phyloP scores from a whole-genome alignment of 2,329 filamentous ascomycete species.

The Aspergillus puulaauensis region DNA sequence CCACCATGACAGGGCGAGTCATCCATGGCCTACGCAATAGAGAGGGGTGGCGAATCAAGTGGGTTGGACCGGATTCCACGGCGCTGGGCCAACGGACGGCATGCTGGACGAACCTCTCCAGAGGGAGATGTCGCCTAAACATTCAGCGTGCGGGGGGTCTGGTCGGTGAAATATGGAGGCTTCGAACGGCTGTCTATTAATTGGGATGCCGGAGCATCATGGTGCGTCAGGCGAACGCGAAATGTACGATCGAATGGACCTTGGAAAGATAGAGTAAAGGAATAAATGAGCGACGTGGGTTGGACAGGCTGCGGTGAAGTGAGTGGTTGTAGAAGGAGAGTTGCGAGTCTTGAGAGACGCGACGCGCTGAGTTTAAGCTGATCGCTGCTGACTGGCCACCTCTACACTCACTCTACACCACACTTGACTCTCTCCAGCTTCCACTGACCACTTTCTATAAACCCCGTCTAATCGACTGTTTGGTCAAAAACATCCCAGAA shows the following conservation, averaged over 20 bases:
- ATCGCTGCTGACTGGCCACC: too few relatives aligned
- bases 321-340: too few relatives aligned
- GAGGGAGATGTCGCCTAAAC: conserved; percentile 25
- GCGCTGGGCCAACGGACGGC: conserved; percentile 25
- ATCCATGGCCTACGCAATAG: conserved; percentile 23
- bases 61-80: conserved; percentile 22
- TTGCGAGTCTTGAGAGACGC: too few relatives aligned
- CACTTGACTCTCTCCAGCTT: too few relatives aligned
- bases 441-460: too few relatives aligned
- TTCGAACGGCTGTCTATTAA: background rate
- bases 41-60: conserved; percentile 27
- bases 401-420: too few relatives aligned
- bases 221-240: background rate
- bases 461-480: too few relatives aligned
- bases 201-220: background rate
- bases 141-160: conserved; percentile 28
- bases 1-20: conserved; percentile 28
- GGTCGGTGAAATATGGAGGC: background rate
- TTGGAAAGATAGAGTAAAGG: background rate
- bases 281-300: background rate
- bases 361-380: too few relatives aligned
- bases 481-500: background rate
- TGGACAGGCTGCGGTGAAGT: background rate
- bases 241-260: too few relatives aligned
- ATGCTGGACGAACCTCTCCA: conserved; percentile 28